Conservation (phyloP, 139 green algal species). For the Chlamydomonas eustigma region DNA sequence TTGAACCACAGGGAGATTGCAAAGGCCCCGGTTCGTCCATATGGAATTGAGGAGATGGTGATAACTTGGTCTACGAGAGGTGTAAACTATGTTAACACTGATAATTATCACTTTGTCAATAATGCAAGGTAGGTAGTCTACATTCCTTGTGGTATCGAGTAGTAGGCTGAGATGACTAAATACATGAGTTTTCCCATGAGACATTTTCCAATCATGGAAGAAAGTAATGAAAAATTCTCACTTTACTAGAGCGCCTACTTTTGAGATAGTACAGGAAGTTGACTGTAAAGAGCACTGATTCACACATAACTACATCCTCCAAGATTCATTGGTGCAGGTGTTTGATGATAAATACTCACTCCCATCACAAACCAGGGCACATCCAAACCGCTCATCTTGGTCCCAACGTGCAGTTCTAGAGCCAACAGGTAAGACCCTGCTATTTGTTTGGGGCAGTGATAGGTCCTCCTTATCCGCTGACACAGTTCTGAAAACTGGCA, state of each 20-base stretch:
- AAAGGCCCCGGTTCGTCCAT: constrained; percentile 44
- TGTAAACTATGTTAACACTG: too few relatives aligned
- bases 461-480: background rate
- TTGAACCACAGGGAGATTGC: constrained; percentile 59
- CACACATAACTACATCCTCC: too few relatives aligned
- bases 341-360: background rate
- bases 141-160: too few relatives aligned
- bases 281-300: background rate
- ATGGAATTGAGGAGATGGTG: constrained; percentile 15
- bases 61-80: constrained; percentile 1
- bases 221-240: background rate
- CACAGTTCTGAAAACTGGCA: background rate
- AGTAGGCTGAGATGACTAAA: too few relatives aligned
- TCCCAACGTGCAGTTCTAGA: too few relatives aligned
- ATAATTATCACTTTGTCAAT: too few relatives aligned
- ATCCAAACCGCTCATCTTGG: background rate
- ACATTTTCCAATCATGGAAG: too few relatives aligned
- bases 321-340: background rate
- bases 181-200: too few relatives aligned
- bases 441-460: too few relatives aligned
- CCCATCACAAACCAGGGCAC: background rate
- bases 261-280: background rate
- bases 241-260: background rate
- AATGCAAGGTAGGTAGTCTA: too few relatives aligned
- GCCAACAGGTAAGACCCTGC: too few relatives aligned